phyloP scores from a whole-genome alignment of 306 rosid species.

The Vigna hirtella region DNA sequence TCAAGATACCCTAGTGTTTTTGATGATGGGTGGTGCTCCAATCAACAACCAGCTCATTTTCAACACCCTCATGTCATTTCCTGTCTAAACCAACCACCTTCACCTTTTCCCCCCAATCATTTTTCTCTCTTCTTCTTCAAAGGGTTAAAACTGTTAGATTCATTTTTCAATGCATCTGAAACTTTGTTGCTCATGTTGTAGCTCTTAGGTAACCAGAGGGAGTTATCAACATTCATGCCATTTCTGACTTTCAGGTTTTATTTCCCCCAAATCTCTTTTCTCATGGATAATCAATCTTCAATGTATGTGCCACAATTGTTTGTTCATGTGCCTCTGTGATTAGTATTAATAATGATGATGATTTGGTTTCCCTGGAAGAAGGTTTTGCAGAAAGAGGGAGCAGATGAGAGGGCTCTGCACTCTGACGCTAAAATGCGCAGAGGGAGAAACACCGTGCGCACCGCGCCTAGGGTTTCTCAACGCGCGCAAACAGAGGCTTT shows the following conservation, averaged over 20 bases:
- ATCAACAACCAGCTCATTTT: slow-evolving; percentile 56
- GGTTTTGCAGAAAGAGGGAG: no score
- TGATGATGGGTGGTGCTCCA: slow-evolving; percentile 54
- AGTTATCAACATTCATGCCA: slow-evolving; percentile 38
- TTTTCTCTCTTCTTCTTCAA: slow-evolving; percentile 31
- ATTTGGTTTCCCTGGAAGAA: slow-evolving; percentile 4
- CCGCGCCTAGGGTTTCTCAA: no score
- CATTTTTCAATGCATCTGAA: slow-evolving; percentile 27
- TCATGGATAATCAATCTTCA: slow-evolving; percentile 23
- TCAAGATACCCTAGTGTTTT: slow-evolving; percentile 50
- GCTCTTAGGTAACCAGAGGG: slow-evolving; percentile 39
- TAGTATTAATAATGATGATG: background rate
- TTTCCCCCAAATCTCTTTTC: slow-evolving; percentile 20
- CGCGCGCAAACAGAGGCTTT: no score
- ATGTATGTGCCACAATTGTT: background rate
- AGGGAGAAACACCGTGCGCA: no score
- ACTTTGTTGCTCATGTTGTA: slow-evolving; percentile 7
- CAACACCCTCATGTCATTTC: slow-evolving; percentile 56
- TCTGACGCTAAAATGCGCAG: no score
- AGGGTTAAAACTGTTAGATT: slow-evolving; percentile 21
- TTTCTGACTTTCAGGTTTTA: slow-evolving; percentile 55
- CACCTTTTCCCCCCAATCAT: slow-evolving; percentile 19
- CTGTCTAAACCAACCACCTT: slow-evolving; percentile 42
- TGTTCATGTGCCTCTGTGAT: slow-evolving; percentile 22
- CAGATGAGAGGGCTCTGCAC: no score